Base-by-base conservation (phyloP, 345 rosid genomes). In the Ceriops zippeliana region DNA sequence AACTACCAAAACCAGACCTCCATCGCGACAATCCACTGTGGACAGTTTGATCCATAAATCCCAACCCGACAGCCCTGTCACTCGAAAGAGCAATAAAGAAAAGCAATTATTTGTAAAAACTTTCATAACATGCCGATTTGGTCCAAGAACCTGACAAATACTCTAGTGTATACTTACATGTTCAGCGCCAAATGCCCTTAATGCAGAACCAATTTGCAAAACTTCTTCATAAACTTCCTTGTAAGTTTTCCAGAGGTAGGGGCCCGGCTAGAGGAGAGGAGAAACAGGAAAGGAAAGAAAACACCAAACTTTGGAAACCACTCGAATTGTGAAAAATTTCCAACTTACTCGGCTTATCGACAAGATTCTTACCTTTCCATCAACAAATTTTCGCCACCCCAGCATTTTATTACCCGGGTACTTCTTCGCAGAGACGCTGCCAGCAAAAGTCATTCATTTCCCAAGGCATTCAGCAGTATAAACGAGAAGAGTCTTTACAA, bases 1-100 rank as follows among this genome's bases (percentile, higher is more conserved):
- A 61, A 69, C 65, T 34, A 17, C 32, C 66, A 11, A 62, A 67
- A 72, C 49, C 38, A 71, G 62, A 90, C 98, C 96, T 95, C 96
- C 99, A 95, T 95, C 27, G 97, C 96, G 69, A 82, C 80, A 81
- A 87, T 82, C 99, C 99, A 95, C 57, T 95, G 88, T 6, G 97
- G 99, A 74, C 99, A 91, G 78, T 95, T 95, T 32, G 87, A 81
- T 77, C 99, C 99, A 62, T 89, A 95, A 35, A 95, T 84, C 47
- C 99, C 99, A 73, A 95, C 75, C 38, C 90, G 89, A 65, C 79
- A 77, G 13, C 96, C 99, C 99, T 95, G 75, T 66, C 56, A 70
- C 19, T 24, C 63, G 59, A 46, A 28, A 64, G 21, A 49, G 42
- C 31, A 58, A 16, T 6, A 8, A 2, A 58, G 1, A 20, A 21